Percentiles rank a stretch among this genome's conserved stretches.
Conservation (phyloP, 1,284 basidiomycete species). For the Ganoderma lucidum region DNA sequence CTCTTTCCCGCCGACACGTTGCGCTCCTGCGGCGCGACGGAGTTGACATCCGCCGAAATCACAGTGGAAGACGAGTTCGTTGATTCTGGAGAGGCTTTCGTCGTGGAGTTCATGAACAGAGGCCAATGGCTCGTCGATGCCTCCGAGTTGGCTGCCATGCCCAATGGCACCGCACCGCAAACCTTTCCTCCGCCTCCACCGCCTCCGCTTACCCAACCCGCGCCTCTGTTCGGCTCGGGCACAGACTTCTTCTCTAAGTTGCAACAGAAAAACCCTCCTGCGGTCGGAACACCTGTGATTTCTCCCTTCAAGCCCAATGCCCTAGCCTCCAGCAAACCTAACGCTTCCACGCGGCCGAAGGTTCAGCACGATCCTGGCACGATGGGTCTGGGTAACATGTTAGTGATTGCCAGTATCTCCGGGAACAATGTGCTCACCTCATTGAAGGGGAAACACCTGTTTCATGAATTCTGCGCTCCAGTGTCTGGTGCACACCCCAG, state of each 20-base stretch:
- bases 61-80: slow-evolving; percentile 68
- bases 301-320: slow-evolving; percentile 38
- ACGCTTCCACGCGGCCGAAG: slow-evolving; percentile 24
- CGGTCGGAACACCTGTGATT: slow-evolving; percentile 39
- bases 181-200: slow-evolving; percentile 25
- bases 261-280: slow-evolving; percentile 32
- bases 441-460: slow-evolving; percentile 88
- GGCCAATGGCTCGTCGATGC: slow-evolving; percentile 58
- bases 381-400: slow-evolving; percentile 89
- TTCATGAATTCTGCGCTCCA: slow-evolving; percentile 99
- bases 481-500: slow-evolving; percentile 92
- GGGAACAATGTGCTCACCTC: slow-evolving; percentile 49
- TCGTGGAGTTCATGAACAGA: slow-evolving; percentile 62
- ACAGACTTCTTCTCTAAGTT: slow-evolving; percentile 68
- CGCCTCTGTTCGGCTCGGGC: slow-evolving; percentile 57
- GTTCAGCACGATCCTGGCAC: slow-evolving; percentile 68
- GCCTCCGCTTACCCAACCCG: slow-evolving; percentile 24
- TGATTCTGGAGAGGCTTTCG: slow-evolving; percentile 66
- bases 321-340: slow-evolving; percentile 40
- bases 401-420: slow-evolving; percentile 37
- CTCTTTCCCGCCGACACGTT: slow-evolving; percentile 47
- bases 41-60: slow-evolving; percentile 48
- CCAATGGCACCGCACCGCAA: slow-evolving; percentile 10
- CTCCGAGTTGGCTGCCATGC: slow-evolving; percentile 31
- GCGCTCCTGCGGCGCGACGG: slow-evolving; percentile 43